Conservation (phyloP, 306 rosid species). For the Glycine latifolia region DNA sequence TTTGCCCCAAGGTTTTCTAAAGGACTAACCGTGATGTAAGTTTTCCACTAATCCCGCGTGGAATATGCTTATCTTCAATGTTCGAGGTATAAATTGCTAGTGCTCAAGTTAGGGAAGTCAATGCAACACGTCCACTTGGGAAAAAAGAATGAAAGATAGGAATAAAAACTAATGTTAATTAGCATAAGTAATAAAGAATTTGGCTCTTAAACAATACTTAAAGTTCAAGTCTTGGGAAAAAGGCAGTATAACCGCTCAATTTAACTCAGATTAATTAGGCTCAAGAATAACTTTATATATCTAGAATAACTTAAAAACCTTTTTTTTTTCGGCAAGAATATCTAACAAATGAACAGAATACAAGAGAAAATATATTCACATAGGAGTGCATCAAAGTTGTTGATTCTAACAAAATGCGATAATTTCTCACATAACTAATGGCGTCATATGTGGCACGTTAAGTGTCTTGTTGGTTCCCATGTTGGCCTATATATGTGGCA, state of each 20-base stretch:
- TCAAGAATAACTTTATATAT: too few relatives aligned
- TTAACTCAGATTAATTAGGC: too few relatives aligned
- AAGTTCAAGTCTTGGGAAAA: background rate
- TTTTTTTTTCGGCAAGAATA: too few relatives aligned
- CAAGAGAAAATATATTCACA: too few relatives aligned
- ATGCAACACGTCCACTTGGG: conserved; percentile 23
- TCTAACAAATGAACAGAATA: too few relatives aligned
- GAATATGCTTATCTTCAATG: conserved; percentile 62
- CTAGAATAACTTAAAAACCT: too few relatives aligned
- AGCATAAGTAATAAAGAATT: background rate
- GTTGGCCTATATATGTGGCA: too few relatives aligned
- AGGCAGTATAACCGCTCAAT: background rate
- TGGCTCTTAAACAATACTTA: background rate
- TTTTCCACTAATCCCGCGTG: conserved; percentile 53
- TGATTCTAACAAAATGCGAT: too few relatives aligned
- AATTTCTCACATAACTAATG: too few relatives aligned
- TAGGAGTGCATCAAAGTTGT: too few relatives aligned
- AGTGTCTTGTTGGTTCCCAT: too few relatives aligned
- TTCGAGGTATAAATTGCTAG: background rate
- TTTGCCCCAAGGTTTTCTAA: conserved; percentile 19
- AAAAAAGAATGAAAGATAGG: background rate
- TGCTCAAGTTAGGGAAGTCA: conserved; percentile 35
- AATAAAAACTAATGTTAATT: background rate
- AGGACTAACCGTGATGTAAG: conserved; percentile 29
- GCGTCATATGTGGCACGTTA: too few relatives aligned